A percentile compares a stretch with the other conserved stretches of the same genome.
Conservation (phyloP, 371 early-diverging fungal genomes). For the Entomophthora muscae region DNA sequence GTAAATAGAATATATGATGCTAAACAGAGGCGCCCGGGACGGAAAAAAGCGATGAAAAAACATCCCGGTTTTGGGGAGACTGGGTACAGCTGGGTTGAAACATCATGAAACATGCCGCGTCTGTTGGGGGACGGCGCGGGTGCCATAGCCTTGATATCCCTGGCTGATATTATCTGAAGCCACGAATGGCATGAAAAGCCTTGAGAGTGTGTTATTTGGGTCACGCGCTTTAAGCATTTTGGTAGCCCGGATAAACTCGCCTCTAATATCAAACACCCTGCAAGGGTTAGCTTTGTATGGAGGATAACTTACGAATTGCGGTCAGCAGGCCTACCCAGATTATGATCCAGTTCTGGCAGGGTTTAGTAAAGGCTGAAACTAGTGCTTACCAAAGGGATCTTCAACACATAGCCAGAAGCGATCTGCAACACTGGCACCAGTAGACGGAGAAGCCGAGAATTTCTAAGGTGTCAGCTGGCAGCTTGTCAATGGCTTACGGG, state of each 20-base stretch:
- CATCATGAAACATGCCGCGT: neutral
- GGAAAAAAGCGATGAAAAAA: neutral
- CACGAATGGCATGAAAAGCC: neutral
- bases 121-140: neutral
- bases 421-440: conserved; percentile 5
- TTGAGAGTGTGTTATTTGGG: neutral
- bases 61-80: neutral
- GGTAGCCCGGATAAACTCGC: conserved; percentile 21
- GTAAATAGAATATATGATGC: neutral
- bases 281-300: neutral
- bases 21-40: neutral
- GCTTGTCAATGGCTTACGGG: conserved; percentile 12
- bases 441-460: neutral
- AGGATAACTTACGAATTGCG: conserved; percentile 12
- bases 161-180: neutral
- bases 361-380: neutral
- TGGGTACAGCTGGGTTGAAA: neutral
- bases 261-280: conserved; percentile 19
- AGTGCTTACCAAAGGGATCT: conserved; percentile 10
- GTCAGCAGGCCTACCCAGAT: conserved; percentile 18
- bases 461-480: neutral
- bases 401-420: conserved; percentile 9
- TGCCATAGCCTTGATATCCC: neutral
- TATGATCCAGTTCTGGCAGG: conserved; percentile 14
- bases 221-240: conserved; percentile 11